Percentiles rank a stretch among this genome's conserved stretches.
These are phyloP conservation scores for Waltiozyma sp. DNA, from an alignment of 1,139 yeast genomes.

Conservation along the genomic window DNA sequence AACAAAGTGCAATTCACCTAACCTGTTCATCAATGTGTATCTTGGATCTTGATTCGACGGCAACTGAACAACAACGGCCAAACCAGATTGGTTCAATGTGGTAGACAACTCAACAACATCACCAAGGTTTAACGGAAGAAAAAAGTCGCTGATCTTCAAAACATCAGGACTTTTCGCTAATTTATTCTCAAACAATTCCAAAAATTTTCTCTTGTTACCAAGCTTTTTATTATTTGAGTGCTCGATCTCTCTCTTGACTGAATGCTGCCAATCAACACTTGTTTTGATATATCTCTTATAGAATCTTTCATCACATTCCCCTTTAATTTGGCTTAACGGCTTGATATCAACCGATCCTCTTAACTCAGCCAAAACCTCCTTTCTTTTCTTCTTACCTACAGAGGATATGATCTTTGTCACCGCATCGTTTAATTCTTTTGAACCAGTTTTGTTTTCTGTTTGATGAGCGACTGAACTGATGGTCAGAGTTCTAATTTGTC, in stretches of 20 bases:
- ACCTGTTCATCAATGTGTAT: slow-evolving; percentile 43
- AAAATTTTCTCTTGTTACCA: not conserved
- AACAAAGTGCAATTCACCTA: slow-evolving; percentile 45
- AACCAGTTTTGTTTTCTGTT: not conserved
- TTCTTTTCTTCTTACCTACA: slow-evolving; percentile 1
- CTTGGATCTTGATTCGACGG: slow-evolving; percentile 34
- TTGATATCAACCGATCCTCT: slow-evolving; percentile 6
- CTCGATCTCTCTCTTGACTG: not conserved
- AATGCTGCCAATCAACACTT: slow-evolving; percentile 5
- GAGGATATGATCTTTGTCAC: not conserved
- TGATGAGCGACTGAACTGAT: not conserved
- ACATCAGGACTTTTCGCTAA: slow-evolving; percentile 3
- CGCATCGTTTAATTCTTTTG: not conserved
- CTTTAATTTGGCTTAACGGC: slow-evolving; percentile 3
- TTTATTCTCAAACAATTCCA: not conserved
- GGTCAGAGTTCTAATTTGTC: not conserved
- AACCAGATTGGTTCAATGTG: slow-evolving; percentile 23
- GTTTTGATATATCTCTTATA: slow-evolving; percentile 6
- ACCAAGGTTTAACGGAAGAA: slow-evolving; percentile 27
- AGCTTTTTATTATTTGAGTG: not conserved
- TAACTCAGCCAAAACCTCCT: slow-evolving; percentile 8
- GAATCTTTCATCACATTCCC: slow-evolving; percentile 4
- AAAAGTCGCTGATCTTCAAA: slow-evolving; percentile 6
- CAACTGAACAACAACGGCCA: slow-evolving; percentile 33
- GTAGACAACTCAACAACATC: slow-evolving; percentile 32